A percentile compares a stretch with the other conserved stretches of the same genome.
Evolutionary conservation across 169 alveolate species (phyloP).

Genomic region (Plasmodium gonderi): DNA sequence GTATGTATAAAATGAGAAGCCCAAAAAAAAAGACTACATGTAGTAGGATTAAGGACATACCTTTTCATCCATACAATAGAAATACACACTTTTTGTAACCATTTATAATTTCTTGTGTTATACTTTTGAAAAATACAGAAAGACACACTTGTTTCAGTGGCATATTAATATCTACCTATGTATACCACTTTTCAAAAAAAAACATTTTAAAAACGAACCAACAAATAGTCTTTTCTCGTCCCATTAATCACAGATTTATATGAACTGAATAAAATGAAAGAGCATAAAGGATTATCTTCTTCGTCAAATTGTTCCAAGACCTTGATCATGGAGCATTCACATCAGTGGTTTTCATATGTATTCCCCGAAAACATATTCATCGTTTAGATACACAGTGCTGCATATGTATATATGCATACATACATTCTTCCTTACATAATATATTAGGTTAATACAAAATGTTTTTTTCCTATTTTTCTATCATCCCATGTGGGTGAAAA

Average conservation of each 20-base stretch:
- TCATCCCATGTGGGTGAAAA: no score
- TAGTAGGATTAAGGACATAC: background rate
- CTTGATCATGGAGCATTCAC: no score
- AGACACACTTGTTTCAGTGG: background rate
- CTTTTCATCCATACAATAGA: background rate
- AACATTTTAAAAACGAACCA: background rate
- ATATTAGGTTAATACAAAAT: no score
- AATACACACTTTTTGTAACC: background rate
- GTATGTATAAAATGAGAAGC: background rate
- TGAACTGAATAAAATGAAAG: background rate
- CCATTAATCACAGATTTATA: background rate
- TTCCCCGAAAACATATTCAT: no score
- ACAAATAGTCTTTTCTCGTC: background rate
- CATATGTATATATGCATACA: no score
- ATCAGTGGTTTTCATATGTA: no score
- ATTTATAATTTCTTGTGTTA: background rate
- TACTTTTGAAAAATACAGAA: background rate
- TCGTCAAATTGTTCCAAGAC: no score
- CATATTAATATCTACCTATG: background rate
- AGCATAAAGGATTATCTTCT: background rate
- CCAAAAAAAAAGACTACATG: background rate
- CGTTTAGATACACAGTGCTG: no score
- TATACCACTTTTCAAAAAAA: background rate
- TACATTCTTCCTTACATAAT: no score
- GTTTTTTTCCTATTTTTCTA: no score